Evolutionary conservation across 2,329 filamentous ascomycete species (phyloP).

Genomic region (Fusarium sp.): DNA sequence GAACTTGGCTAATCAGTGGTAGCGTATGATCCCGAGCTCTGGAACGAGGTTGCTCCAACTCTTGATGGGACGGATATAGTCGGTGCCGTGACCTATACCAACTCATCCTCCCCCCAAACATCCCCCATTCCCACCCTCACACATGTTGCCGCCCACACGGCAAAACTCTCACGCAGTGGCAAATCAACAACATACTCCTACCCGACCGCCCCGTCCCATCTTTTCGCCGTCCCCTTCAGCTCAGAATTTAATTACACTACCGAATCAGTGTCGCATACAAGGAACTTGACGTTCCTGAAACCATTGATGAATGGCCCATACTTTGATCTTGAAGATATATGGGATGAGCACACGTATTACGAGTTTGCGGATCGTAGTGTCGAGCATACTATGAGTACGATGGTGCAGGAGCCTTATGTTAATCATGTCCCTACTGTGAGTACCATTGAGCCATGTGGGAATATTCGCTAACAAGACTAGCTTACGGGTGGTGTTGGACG

Average conservation of each 20-base stretch:
- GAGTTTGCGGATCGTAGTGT: slow-evolving; percentile 78
- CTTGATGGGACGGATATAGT: neutral
- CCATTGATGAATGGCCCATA: slow-evolving; percentile 70
- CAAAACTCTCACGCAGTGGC: neutral
- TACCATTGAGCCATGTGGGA: too few species aligned
- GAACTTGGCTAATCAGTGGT: rapidly evolving
- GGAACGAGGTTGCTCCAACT: slow-evolving; percentile 29
- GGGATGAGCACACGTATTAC: slow-evolving; percentile 80
- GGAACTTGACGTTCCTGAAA: slow-evolving; percentile 74
- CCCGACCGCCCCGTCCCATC: slow-evolving; percentile 48
- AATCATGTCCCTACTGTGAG: slow-evolving; percentile 78
- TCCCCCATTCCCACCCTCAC: slow-evolving; percentile 26
- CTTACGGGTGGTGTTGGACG: slow-evolving; percentile 78
- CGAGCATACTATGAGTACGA: slow-evolving; percentile 81
- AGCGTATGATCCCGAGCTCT: slow-evolving; percentile 39
- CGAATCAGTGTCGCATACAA: slow-evolving; percentile 73
- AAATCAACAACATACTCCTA: slow-evolving; percentile 55
- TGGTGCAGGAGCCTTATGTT: slow-evolving; percentile 83
- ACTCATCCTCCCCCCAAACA: neutral
- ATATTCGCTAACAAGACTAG: slow-evolving; percentile 36
- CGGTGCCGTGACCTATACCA: slow-evolving; percentile 39
- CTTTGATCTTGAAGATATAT: slow-evolving; percentile 81
- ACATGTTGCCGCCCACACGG: slow-evolving; percentile 30
- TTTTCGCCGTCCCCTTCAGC: slow-evolving; percentile 63
- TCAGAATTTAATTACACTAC: slow-evolving; percentile 61